Evolutionary conservation across 2,329 filamentous ascomycete genomes (phyloP).

Genomic region (Penicillium sp.): DNA sequence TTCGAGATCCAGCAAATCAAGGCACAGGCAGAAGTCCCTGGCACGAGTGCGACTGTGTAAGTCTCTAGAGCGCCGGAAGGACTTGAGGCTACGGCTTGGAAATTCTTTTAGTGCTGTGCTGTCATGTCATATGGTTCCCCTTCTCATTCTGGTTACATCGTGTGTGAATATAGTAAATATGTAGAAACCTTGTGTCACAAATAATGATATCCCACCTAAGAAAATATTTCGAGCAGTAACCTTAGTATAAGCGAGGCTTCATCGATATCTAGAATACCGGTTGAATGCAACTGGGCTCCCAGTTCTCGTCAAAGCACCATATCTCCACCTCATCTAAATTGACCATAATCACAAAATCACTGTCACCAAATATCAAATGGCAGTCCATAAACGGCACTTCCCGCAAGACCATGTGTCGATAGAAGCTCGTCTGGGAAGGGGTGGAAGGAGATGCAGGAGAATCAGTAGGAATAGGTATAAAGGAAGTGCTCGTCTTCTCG

Average conservation of each 20-base stretch:
- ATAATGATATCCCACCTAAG: no score
- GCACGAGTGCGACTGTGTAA: conserved; percentile 18
- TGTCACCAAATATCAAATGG: conserved; percentile 3
- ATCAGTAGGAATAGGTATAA: background rate
- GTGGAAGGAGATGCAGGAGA: background rate
- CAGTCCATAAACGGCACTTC: background rate
- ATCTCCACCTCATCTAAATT: background rate
- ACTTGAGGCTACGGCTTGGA: no score
- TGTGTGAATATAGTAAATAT: no score
- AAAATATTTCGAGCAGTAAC: no score
- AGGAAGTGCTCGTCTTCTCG: no score
- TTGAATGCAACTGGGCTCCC: background rate
- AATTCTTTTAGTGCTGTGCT: no score
- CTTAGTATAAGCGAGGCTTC: background rate
- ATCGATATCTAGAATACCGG: background rate
- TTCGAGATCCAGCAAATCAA: conserved; percentile 45
- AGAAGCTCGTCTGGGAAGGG: background rate
- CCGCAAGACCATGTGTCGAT: background rate
- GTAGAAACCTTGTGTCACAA: no score
- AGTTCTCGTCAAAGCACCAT: conserved; percentile 1
- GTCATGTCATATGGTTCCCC: no score
- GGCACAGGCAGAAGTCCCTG: conserved; percentile 22
- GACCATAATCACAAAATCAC: conserved; percentile 1
- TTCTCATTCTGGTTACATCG: no score
- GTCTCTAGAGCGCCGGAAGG: background rate